Evolutionary conservation across 2,329 filamentous ascomycete species (phyloP).

Genomic region (Cladosporium sp.): DNA sequence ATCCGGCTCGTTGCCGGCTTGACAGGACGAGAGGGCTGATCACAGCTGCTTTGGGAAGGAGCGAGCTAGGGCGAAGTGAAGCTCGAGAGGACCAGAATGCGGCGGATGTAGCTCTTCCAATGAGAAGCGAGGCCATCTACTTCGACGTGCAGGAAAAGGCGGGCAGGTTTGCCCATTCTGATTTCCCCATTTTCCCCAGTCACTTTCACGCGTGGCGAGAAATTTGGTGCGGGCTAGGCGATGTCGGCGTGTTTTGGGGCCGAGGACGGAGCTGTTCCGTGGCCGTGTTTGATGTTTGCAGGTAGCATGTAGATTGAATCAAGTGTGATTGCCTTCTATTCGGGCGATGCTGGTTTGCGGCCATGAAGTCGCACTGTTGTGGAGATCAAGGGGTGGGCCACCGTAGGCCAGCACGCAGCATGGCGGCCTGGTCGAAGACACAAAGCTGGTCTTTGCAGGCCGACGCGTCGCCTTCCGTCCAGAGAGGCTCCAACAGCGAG

Average conservation of each 20-base stretch:
- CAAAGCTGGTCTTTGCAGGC: too few relatives aligned
- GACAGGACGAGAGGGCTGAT: neutral
- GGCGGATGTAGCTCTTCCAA: constrained; percentile 12
- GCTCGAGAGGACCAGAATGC: constrained; percentile 8
- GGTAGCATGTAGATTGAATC: too few relatives aligned
- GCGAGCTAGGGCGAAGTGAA: constrained; percentile 9
- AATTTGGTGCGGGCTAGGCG: neutral
- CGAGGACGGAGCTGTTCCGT: neutral
- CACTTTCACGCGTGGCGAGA: neutral
- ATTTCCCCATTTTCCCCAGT: neutral
- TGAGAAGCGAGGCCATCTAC: constrained; percentile 13
- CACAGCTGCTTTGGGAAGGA: constrained; percentile 11
- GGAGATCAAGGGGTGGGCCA: too few relatives aligned
- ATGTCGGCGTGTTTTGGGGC: neutral
- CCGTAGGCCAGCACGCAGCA: too few relatives aligned
- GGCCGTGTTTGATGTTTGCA: too few relatives aligned
- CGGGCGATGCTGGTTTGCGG: too few relatives aligned
- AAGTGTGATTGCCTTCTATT: too few relatives aligned
- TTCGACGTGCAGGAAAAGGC: neutral
- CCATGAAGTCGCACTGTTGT: too few relatives aligned
- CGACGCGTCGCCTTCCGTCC: too few relatives aligned
- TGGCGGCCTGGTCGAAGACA: too few relatives aligned
- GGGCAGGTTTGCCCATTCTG: neutral
- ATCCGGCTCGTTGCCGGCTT: constrained; percentile 9
- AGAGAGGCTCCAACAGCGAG: too few relatives aligned